Base-by-base conservation (phyloP, 2,329 filamentous ascomycete species). In the Colletotrichum shisoi region DNA sequence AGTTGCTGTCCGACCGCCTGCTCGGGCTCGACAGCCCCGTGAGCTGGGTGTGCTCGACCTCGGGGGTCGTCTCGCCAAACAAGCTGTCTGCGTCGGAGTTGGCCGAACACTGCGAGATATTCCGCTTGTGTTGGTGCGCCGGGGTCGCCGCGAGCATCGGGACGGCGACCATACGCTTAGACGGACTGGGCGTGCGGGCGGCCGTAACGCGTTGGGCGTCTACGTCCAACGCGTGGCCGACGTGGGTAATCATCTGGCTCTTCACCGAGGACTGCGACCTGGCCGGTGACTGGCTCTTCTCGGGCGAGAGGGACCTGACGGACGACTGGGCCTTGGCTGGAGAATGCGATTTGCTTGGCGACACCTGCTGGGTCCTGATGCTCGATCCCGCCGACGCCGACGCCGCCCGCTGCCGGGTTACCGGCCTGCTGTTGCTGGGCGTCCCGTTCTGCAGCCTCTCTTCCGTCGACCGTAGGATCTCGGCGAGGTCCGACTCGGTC, bases 391-490 rank as follows among this genome's bases (percentile, higher is more conserved):
- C 62, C 19, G 67, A 69, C 1, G 73, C 72, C 0, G 75, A 73
- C 0, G 75, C 73, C 52, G 74, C 75, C 70, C 72, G 73, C 67
- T 76, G 74, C 58, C 73, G 74, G 59, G 72, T 74, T 0, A 70
- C 57, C 3, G 65, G 65, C 13, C 65, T 48, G n/a, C 73, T 74
- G 56, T 75, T 77, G 17, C 73, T 75, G n/a, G 71, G 70, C 11
- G 63, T 72, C 3, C 80, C 80, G 3, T 81, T 78, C 21, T 79
- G 76, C 15, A 87, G 77, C 11, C 84, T 77, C 75, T 82, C 77
- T 31, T 86, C 85, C 1, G 85, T 87, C 40, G 79, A 83, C 49
- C 78, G 79, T 39, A 87, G 75, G 34, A 87, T 87, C 67, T 82
- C 77, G 1, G 80, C 77, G 31, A 87, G 73, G 1, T 83, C 83